Evolutionary conservation across 164 flowering plant genomes (phyloP), one percentile per base, ranked within the genome.

Genomic region (Magnolia changhungtana): DNA sequence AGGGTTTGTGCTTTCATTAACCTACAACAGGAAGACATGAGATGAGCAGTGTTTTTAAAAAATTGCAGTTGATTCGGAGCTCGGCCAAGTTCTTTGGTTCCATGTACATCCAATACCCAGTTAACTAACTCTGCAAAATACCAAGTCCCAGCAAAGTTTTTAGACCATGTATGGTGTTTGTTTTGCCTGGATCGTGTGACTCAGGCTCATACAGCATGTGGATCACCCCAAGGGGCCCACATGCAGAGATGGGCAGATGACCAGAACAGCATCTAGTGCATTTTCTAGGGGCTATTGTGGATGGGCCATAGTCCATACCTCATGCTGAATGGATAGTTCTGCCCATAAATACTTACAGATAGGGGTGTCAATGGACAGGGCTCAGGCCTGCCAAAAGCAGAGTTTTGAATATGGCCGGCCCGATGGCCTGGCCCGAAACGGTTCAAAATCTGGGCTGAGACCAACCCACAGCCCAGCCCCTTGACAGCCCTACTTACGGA

Each of bases 1-100:
- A 92, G 95, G 20, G 99, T 89, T 75, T 92, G 98, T 51, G 98
- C 99, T 79, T 89, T 91, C 99, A 96, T 96, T 69, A 96, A 85
- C 86, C 98, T 96, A 73, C 75, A 78, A 78, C 52, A 78, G 29
- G 66, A 69, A 49, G 74, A 70, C 72, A 70, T 16, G n/a, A 14
- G 16, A n/a, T 50, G 72, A 49, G 2, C 49, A 49, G 58, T 11
- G 18, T 55, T 55, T 16, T 55, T 23, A 23, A 16, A 55, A 13
- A 9, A 2, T 55, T 55, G 61, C 18, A 55, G 3, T 16, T 55
- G 61, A 55, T 16, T 37, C 19, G 11, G 61, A 55, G 4, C 61
- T 55, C 2, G 0, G 45, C 45, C 45, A 2, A 37, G 45, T 37
- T 37, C 45, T 37, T 37, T 37, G 45, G 45, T 37, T 37, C 45